These are phyloP conservation scores for Solanum chacoense DNA, from an alignment of 305 asterid species.

Conservation along the genomic window DNA sequence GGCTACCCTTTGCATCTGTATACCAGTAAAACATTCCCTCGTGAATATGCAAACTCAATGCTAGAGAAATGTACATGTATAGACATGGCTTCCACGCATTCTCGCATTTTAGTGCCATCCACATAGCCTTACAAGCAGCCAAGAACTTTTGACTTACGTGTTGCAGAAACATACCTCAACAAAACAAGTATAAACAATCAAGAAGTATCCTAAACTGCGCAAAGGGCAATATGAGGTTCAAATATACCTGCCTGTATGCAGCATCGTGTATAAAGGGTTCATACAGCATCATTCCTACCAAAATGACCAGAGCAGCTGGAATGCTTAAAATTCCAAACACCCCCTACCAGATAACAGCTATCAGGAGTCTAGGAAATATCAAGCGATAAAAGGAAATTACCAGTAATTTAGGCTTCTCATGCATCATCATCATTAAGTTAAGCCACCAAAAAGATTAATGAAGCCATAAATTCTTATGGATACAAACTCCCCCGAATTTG, in stretches of 20 bases:
- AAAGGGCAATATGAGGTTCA: neutral
- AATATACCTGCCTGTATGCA: conserved; percentile 25
- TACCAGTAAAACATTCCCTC: conserved; percentile 69
- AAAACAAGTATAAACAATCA: neutral
- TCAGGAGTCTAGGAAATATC: neutral
- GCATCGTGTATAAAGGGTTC: conserved; percentile 31
- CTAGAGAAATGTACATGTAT: conserved; percentile 52
- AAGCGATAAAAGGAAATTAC: neutral
- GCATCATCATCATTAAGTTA: neutral
- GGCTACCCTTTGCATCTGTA: conserved; percentile 50
- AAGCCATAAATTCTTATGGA: neutral
- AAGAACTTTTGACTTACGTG: conserved; percentile 38
- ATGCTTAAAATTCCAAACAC: conserved; percentile 45
- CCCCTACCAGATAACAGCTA: conserved; percentile 22
- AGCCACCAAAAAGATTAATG: neutral
- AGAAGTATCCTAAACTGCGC: neutral
- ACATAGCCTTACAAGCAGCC: conserved; percentile 46
- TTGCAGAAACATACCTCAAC: neutral
- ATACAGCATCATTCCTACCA: conserved; percentile 41
- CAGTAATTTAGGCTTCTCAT: neutral
- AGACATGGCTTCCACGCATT: conserved; percentile 60
- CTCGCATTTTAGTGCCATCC: conserved; percentile 42
- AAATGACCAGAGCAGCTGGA: conserved; percentile 46
- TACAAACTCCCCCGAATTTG: neutral
- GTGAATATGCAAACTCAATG: conserved; percentile 49